Base-by-base conservation (phyloP, 2,329 filamentous ascomycete species). In the Aureobasidium sp. region DNA sequence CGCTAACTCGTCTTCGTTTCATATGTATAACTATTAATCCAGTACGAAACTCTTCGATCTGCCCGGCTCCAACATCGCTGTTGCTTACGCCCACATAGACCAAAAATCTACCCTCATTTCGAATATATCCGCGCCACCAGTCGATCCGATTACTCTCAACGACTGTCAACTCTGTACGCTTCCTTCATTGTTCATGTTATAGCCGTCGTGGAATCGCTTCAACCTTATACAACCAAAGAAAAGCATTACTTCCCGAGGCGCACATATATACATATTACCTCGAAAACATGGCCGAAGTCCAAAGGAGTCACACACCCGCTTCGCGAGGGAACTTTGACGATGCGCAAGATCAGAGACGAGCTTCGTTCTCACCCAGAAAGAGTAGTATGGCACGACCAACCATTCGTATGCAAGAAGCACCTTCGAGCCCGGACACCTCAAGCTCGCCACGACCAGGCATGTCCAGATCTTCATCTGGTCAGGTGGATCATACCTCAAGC, bases 341-440 rank as follows among this genome's bases (percentile, higher is more conserved):
- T 29, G 9, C 46, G 5, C 58, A 62, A 9, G 48, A 46, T 39
- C 36, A 46, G 23, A 32, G 26, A 20, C 59, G 48, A 29, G 48
- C 59, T 17, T 62, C 50, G 2, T 62, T 58, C 47, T 41, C 44
- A 26, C 52, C 61, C 3, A 58, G 61, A 46, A 56, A 48, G 50
- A 62, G 42, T 36, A 62, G 52, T 39, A 37, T 62, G 50, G 51
- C 29, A 13, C 64, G 64, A 26, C 63, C 64, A 23, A 66, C 44
- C 29, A 64, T 72, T 46, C 68, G 70, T 20, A 65, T 73, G 55
- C 70, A 72, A 48, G 68, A 69, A 36, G 67, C 71, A 15, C 71
- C 71, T 6, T 64, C 69, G 15, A 73, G 70, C 59, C 71, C 71
- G 1, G 70, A 72, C 36, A 72, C 63, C 62, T 72, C 73, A 63